A percentile compares a stretch with the other conserved stretches of the same genome.
Conservation (phyloP, 371 early-diverging fungal species). For the Haplosporangium sp. region DNA sequence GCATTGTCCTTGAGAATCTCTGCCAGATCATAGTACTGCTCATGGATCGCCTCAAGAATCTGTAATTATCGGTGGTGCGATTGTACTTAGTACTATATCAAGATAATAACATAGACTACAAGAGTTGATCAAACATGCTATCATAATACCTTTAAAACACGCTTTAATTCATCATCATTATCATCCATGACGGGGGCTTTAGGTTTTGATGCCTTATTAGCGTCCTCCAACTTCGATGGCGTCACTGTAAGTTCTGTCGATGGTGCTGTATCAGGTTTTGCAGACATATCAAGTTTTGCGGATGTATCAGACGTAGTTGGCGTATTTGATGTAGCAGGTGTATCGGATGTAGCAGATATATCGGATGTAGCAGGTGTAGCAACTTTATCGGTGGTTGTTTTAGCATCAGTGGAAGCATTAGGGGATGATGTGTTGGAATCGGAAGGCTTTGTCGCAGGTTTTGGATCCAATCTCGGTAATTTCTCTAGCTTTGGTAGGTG, state of each 20-base stretch:
- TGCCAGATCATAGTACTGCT: constrained; percentile 63
- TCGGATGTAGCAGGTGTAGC: neutral
- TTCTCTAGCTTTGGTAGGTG: constrained; percentile 60
- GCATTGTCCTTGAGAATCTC: constrained; percentile 12
- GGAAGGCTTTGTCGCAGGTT: constrained; percentile 7
- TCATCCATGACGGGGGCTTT: constrained; percentile 61
- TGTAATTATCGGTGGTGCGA: constrained; percentile 14
- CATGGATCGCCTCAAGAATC: constrained; percentile 68
- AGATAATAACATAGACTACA: neutral
- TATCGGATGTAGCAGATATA: constrained; percentile 1
- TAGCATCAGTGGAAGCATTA: neutral
- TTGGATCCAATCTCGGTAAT: neutral
- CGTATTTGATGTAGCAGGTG: neutral
- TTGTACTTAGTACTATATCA: neutral
- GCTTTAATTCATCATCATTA: constrained; percentile 66
- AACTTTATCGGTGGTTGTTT: too few species aligned
- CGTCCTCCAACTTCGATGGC: constrained; percentile 43
- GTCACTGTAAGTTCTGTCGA: constrained; percentile 6
- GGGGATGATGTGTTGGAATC: neutral
- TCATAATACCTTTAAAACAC: constrained; percentile 59
- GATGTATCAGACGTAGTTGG: neutral
- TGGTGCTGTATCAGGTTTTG: neutral
- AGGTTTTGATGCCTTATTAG: constrained; percentile 36
- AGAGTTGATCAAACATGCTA: neutral
- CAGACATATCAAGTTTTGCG: neutral